Evolutionary conservation across 1,284 basidiomycete species (phyloP), one percentile per base, ranked within the genome.

Genomic region (Cystobasidium pallidum): DNA sequence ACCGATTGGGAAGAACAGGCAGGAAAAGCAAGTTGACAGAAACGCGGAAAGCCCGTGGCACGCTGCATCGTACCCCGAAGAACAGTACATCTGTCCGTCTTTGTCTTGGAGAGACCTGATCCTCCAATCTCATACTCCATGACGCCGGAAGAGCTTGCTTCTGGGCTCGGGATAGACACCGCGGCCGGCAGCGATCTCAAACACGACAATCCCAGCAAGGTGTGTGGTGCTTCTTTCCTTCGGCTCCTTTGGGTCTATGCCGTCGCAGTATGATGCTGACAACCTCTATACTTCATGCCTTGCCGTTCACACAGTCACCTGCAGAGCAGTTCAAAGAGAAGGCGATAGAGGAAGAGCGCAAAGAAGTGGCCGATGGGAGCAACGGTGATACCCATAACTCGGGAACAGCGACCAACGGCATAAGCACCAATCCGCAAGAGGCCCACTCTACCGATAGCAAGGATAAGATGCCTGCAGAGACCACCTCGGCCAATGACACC

Each of bases 301-400:
- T 51, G 21, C 41, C 55, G n/a, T 45, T n/a, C 11, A 13, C 30
- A 15, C 67, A 70, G 21, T 63, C 59, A 49, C 67, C 68, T 55
- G 68, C 68, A n/a, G 59, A 71, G 61, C 13, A 63, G 41, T 32
- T 71, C 59, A 71, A 71, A 64, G 59, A 71, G 32, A 49, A 63
- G 19, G 68, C 68, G 28, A 32, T 63, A 17, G 34, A 54, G 30
- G 34, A 45, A 32, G 64, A 57, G 36, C 32, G 62, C n/a, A 51
- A 64, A 57, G 54, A 57, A 36, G 43, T 64, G 43, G 43, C 62
- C 34, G 62, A 47, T 47, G 62, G 62, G 47, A 64, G 62, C 45
- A 64, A 47, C 47, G 34, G 62, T 21, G 45, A 49, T 19, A 54
- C 43, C n/a, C n/a, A n/a, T n/a, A n/a, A n/a, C 19, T 39, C 66